Conservation (phyloP, 2,329 filamentous ascomycete species). For the Beauveria varroae region DNA sequence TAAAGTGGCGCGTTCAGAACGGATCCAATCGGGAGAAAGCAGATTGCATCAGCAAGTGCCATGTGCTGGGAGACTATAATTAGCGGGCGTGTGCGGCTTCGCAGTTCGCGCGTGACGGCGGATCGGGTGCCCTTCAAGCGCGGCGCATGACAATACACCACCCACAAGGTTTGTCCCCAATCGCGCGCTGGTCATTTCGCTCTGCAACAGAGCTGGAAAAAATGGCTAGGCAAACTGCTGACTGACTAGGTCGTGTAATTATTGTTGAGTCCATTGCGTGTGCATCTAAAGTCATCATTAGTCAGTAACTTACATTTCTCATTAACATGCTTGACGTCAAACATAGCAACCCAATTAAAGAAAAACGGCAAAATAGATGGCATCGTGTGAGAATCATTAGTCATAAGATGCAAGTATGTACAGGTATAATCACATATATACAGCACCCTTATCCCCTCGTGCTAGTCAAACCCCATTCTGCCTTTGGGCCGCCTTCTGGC, state of each 20-base stretch:
- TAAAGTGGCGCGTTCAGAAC: not conserved
- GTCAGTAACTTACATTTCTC: not conserved
- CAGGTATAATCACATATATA: slow-evolving; percentile 32
- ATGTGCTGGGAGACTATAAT: not conserved
- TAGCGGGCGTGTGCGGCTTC: not conserved
- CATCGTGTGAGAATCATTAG: slow-evolving; percentile 19
- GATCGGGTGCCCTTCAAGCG: not conserved
- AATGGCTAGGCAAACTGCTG: not conserved
- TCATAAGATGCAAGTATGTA: slow-evolving; percentile 33
- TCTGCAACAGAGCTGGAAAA: not conserved
- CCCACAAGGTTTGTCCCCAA: not conserved
- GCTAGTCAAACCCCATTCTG: slow-evolving; percentile 34
- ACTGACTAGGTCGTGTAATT: not conserved
- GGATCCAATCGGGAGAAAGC: not conserved
- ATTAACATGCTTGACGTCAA: not conserved
- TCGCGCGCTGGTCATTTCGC: not conserved
- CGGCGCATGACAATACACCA: not conserved
- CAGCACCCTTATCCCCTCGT: slow-evolving; percentile 25
- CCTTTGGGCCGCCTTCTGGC: slow-evolving; percentile 33
- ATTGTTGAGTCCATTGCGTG: not conserved
- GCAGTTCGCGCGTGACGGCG: not conserved
- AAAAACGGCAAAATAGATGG: not conserved
- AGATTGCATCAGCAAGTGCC: not conserved
- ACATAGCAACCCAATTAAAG: not conserved
- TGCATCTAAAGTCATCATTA: not conserved